Base-by-base conservation (phyloP, 768 basidiomycete genomes). In the Wakefieldia striispora region DNA sequence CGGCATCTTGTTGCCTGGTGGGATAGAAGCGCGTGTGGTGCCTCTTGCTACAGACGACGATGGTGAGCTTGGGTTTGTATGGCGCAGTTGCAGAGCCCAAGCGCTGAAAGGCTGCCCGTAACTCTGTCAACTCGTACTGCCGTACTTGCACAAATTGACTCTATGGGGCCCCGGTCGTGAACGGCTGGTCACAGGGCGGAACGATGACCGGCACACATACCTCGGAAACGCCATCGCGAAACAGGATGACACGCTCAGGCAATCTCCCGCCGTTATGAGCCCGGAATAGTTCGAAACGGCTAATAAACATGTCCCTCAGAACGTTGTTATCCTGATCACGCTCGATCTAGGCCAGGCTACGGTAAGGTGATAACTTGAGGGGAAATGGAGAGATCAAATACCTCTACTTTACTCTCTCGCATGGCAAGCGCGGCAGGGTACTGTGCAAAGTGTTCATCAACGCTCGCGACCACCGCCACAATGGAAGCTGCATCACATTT, bases 211-310 rank as follows among this genome's bases (percentile, higher is more conserved):
- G 37, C 13, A 40, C 16, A 49, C 70, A 20, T 38, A 86, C 88
- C 70, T 91, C 88, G 1, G 88, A 89, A 13, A 91, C 88, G 34
- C 90, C 90, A 61, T 91, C 91, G 2, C 79, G 72, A 54, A 75
- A 81, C 5, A 81, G 67, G 23, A 81, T 55, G 9, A 81, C 65
- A 2, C 78, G 73, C 14, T 64, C 33, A 1, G 79, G 79, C 3
- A 81, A 59, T 19, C 38, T 33, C 4, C 66, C 67, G 1, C 57
- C 60, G 53, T 70, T 75, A 43, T 47, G 67, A 6, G 42, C 46
- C 41, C 58, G 56, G 68, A 70, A 82, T 2, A 70, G 54, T 24
- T 67, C 46, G 21, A 81, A 62, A 14, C 79, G 70, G 47, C 75
- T 76, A 3, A 70, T 60, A 63, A 82, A 76, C 76, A 81, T 80